Evolutionary conservation across 2,329 filamentous ascomycete genomes (phyloP), one percentile per base, ranked within the genome.

Genomic region (Byssochlamys sp.): DNA sequence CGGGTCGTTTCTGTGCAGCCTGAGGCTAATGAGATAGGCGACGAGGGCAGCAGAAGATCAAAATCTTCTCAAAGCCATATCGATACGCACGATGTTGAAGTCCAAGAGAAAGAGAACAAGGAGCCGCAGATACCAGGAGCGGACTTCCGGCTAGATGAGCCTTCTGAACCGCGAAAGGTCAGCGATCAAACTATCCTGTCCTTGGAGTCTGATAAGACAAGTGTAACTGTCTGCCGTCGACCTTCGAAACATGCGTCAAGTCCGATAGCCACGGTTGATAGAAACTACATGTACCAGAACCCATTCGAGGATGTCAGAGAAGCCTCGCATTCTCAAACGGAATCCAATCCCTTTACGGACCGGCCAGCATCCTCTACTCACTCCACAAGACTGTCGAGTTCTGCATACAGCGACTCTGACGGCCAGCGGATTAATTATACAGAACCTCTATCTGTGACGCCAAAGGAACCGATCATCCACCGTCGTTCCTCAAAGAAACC

Each of bases 171-270:
- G 9, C 68, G 72, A 11, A 69, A 69, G 49, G 63, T 67, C 35
- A 74, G 73, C 58, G 66, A 67, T 50, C 66, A 69, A 52, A 71
- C 66, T 1, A 59, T 65, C 0, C 54, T 63, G 19, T 74, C 73
- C 11, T 65, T 66, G 24, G 61, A 65, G 29, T 74, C 73, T 2
- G 65, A 66, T n/a, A 59, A 59, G n/a, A 73, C 69, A 5, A 66
- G 57, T 14, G 58, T 54, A 12, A 75, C 71, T 33, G 67, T 75
- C n/a, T 62, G 60, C 55, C 71, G 62, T 51, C 64, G 66, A 51
- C 67, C 71, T 3, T 70, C 70, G n/a, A 70, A 66, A 53, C 65
- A 62, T 5, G 57, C 61, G 3, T 63, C 60, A 6, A 62, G 59
- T 53, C 65, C 64, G 9, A 67, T 69, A 14, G 60, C 58, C 11